Evolutionary conservation across 176 grass and related monocot species (phyloP).

Genomic region (Oryza rufipogon): DNA sequence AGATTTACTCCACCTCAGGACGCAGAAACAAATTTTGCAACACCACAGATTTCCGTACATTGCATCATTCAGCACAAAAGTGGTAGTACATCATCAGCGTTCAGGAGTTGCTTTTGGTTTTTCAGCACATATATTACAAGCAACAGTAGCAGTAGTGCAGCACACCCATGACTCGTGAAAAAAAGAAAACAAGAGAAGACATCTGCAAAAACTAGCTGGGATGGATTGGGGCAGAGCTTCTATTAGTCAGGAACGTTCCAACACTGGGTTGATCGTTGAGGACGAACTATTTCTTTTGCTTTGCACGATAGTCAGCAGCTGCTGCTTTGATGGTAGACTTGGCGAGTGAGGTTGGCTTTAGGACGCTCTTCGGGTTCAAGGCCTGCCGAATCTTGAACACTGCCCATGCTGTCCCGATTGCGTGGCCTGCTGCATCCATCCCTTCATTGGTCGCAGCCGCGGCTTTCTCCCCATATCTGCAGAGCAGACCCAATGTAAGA

Average conservation of each 20-base stretch:
- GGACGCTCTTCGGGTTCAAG: slow-evolving; percentile 69
- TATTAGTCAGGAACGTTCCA: neutral
- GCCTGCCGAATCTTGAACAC: slow-evolving; percentile 88
- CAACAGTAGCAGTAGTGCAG: neutral
- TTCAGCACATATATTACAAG: slow-evolving; percentile 18
- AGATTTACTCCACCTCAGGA: neutral
- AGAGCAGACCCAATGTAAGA: neutral
- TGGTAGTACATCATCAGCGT: neutral
- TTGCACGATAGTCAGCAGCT: slow-evolving; percentile 47
- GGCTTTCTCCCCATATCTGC: slow-evolving; percentile 84
- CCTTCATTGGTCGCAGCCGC: slow-evolving; percentile 64
- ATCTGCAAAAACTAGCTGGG: neutral
- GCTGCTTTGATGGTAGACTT: slow-evolving; percentile 53
- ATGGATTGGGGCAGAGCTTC: neutral
- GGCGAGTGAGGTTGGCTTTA: slow-evolving; percentile 59
- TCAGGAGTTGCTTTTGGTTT: neutral
- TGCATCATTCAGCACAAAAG: neutral
- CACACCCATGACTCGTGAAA: neutral
- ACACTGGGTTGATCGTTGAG: neutral
- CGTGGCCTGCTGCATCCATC: slow-evolving; percentile 71
- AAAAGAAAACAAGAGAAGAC: neutral
- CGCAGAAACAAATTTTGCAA: neutral
- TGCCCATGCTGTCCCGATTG: slow-evolving; percentile 62
- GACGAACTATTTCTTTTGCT: slow-evolving; percentile 38
- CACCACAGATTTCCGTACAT: neutral